A percentile compares a stretch with the other conserved stretches of the same genome.
phyloP scores from a whole-genome alignment of 169 alveolate genomes.

The Plasmodium berghei region DNA sequence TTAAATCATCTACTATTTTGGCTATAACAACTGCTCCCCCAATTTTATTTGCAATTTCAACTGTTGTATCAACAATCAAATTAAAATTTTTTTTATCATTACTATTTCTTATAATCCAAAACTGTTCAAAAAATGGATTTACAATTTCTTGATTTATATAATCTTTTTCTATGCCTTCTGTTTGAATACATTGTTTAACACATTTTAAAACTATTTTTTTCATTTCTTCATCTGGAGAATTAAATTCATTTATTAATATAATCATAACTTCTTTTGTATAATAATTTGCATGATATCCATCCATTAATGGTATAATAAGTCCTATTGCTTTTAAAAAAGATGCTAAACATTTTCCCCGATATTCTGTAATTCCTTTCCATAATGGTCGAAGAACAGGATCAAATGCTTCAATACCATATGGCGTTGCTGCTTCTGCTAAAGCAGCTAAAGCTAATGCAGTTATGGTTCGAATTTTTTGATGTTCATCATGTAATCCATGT shows the following conservation, averaged over 20 bases:
- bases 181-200: slow-evolving; percentile 97
- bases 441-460: slow-evolving; percentile 99
- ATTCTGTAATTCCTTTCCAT: slow-evolving; percentile 98
- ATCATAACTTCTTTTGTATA: slow-evolving; percentile 97
- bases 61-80: slow-evolving; percentile 97
- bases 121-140: slow-evolving; percentile 96
- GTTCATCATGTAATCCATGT: slow-evolving; percentile 97
- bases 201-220: slow-evolving; percentile 95
- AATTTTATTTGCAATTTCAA: slow-evolving; percentile 97
- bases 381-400: slow-evolving; percentile 97
- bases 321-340: slow-evolving; percentile 98
- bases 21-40: slow-evolving; percentile 81
- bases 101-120: slow-evolving; percentile 91
- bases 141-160: slow-evolving; percentile 96
- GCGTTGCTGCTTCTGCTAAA: slow-evolving; percentile 99
- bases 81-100: slow-evolving; percentile 95
- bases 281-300: slow-evolving; percentile 97
- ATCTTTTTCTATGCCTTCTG: slow-evolving; percentile 98
- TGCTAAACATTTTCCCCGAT: slow-evolving; percentile 97
- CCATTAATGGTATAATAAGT: slow-evolving; percentile 98
- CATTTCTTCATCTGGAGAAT: slow-evolving; percentile 99
- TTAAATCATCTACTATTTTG: slow-evolving; percentile 80
- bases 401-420: slow-evolving; percentile 99
- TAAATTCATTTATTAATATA: slow-evolving; percentile 96
- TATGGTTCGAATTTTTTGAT: slow-evolving; percentile 96